Evolutionary conservation across 2,329 filamentous ascomycete genomes (phyloP).

Genomic region (Aureobasidium sp.): DNA sequence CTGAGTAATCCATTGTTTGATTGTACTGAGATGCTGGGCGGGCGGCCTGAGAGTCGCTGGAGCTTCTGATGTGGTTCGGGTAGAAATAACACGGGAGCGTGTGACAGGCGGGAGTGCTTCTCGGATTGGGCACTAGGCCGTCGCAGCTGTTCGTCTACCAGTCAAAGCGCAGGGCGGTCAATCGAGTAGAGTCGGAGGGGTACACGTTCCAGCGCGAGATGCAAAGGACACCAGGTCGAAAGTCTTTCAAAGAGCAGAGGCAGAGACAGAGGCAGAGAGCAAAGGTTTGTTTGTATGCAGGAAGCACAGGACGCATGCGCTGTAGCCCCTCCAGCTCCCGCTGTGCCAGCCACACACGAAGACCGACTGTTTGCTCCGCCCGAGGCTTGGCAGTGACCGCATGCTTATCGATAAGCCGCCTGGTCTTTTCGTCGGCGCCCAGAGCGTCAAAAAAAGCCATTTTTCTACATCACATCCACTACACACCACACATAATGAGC

Average conservation of each 20-base stretch:
- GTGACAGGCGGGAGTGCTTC: not conserved
- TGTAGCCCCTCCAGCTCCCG: not conserved
- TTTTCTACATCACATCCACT: slow-evolving; percentile 20
- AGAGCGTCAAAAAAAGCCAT: slow-evolving; percentile 1
- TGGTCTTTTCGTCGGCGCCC: not conserved
- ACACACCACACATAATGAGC: slow-evolving; percentile 43
- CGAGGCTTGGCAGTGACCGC: not conserved
- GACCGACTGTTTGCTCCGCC: not conserved
- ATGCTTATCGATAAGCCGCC: slow-evolving; percentile 13
- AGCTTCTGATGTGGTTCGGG: not conserved
- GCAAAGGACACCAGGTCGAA: slow-evolving; percentile 2
- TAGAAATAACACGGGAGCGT: not conserved
- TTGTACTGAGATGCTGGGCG: not conserved
- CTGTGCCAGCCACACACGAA: not conserved
- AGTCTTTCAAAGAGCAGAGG: not conserved
- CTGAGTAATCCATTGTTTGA: slow-evolving; percentile 8
- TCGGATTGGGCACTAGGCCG: slow-evolving; percentile 8
- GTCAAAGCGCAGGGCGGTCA: slow-evolving; percentile 11
- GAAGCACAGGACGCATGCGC: not conserved
- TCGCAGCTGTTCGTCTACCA: slow-evolving; percentile 8
- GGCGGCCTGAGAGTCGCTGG: slow-evolving; percentile 1
- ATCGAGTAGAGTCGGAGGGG: not conserved
- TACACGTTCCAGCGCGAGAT: slow-evolving; percentile 9
- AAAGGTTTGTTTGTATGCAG: not conserved
- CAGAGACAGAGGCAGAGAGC: not conserved